Percentiles rank a stretch among this genome's conserved stretches.
These are phyloP conservation scores for Solanum chiquidenum DNA, from an alignment of 257 asterid species.

Conservation along the genomic window DNA sequence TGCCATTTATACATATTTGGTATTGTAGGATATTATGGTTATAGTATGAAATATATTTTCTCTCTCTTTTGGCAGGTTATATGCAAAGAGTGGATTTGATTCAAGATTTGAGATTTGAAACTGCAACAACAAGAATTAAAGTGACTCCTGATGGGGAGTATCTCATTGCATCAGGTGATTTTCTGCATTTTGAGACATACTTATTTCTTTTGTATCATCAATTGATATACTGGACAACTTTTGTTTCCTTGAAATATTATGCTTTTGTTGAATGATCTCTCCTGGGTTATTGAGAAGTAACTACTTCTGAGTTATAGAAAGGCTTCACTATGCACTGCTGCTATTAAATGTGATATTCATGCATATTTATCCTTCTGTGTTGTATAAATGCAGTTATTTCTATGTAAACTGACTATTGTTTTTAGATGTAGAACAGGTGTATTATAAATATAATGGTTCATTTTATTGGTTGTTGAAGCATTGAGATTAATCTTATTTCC, in stretches of 20 bases:
- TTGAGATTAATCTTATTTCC: background rate
- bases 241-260: background rate
- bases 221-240: background rate
- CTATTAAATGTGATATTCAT: background rate
- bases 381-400: background rate
- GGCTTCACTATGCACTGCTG: background rate
- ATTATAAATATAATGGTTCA: background rate
- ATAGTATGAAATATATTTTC: background rate
- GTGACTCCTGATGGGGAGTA: constrained; percentile 82
- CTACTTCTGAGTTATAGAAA: background rate
- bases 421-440: background rate
- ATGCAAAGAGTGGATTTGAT: constrained; percentile 70
- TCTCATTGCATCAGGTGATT: constrained; percentile 73
- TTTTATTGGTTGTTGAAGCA: background rate
- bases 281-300: background rate
- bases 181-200: background rate
- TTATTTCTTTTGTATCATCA: background rate
- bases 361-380: background rate
- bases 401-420: background rate
- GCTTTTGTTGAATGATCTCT: background rate
- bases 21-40: background rate
- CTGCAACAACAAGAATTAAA: constrained; percentile 75
- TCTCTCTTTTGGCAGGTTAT: constrained; percentile 39
- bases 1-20: background rate
- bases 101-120: constrained; percentile 91